Evolutionary conservation across 2,329 filamentous ascomycete genomes (phyloP), one percentile per base, ranked within the genome.

Genomic region (Venturia effusa): DNA sequence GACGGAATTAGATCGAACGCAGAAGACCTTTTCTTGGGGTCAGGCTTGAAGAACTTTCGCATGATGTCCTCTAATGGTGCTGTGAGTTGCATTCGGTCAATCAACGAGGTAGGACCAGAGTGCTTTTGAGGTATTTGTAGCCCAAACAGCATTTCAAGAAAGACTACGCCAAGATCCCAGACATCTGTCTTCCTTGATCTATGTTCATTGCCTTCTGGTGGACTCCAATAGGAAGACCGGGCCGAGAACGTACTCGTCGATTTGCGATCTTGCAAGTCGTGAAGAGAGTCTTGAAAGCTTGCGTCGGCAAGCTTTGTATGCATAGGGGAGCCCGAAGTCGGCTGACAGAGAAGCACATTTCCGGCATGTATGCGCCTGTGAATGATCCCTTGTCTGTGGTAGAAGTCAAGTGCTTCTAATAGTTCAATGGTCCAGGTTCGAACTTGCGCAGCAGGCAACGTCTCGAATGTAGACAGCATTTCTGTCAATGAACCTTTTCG

Each of bases 131-230:
- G 80, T 7, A 91, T 84, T 68, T 91, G 85, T 40, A 91, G 80
- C 1, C 94, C 94, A 73, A 97, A 93, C 3, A 94, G 83, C 91
- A 97, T 97, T 73, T 99, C 93, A 45, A 96, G 75, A 69, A 97
- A 89, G 5, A 97, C 84, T 37, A 97, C 85, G 4, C 94, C 94
- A 70, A 99, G 86, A 68, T 97, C 90, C 94, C 94, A 99, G 10
- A 97, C 84, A 73, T 97, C 94, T 0, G 91, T 90, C 73, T 96
- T 96, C 70, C 76, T 88, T 74, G 71, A 30, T 37, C 40, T 71
- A 79, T 81, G 34, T 83, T 87, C 65, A 82, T 84, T 0, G 80
- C 81, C 59, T 74, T 96, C 92, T 1, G 92, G 89, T 1, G 92
- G 86, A 7, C 89, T 76, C 92, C 92, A 96, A 68, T 91, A 90